Percentiles rank a stretch among this genome's conserved stretches.
These are phyloP conservation scores for Myriosclerotinia scirpicola DNA, from an alignment of 2,329 filamentous ascomycete genomes.

Conservation along the genomic window DNA sequence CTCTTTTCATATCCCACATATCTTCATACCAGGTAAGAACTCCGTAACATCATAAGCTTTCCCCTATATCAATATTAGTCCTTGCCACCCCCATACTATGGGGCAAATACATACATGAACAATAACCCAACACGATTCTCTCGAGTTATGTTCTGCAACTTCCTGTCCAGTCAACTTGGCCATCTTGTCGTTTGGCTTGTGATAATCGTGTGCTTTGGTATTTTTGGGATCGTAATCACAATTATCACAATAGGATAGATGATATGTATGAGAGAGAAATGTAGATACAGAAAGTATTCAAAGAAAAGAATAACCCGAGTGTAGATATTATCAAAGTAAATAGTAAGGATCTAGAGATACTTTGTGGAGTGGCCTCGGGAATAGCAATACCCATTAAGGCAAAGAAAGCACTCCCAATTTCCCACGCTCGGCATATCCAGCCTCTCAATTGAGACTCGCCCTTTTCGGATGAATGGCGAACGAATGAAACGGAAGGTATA, in stretches of 20 bases:
- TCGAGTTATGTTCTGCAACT: slow-evolving; percentile 72
- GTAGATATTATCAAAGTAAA: slow-evolving; percentile 7
- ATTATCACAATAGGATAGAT: background rate
- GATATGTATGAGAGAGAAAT: background rate
- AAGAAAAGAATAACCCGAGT: background rate
- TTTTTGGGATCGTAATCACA: background rate
- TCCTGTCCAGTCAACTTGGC: slow-evolving; percentile 51
- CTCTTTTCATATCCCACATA: slow-evolving; percentile 1
- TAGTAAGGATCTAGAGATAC: background rate
- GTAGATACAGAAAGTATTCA: background rate
- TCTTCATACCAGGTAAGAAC: slow-evolving; percentile 67
- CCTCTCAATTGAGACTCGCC: slow-evolving; percentile 9
- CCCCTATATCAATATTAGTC: slow-evolving; percentile 48
- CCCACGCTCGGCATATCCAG: slow-evolving; percentile 18
- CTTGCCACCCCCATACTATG: slow-evolving; percentile 19
- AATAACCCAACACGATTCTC: slow-evolving; percentile 89
- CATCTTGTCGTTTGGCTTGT: slow-evolving; percentile 31
- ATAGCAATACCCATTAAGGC: background rate
- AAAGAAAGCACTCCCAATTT: background rate
- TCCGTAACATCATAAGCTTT: slow-evolving; percentile 89
- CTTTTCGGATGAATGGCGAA: slow-evolving; percentile 25
- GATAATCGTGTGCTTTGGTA: background rate
- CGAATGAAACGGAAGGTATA: slow-evolving; percentile 12
- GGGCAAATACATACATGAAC: slow-evolving; percentile 62
- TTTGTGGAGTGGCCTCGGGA: slow-evolving; percentile 15